Percentiles rank a stretch among this genome's conserved stretches.
phyloP scores from a whole-genome alignment of 352 stramenopile genomes.

The Phytophthora foliorum region DNA sequence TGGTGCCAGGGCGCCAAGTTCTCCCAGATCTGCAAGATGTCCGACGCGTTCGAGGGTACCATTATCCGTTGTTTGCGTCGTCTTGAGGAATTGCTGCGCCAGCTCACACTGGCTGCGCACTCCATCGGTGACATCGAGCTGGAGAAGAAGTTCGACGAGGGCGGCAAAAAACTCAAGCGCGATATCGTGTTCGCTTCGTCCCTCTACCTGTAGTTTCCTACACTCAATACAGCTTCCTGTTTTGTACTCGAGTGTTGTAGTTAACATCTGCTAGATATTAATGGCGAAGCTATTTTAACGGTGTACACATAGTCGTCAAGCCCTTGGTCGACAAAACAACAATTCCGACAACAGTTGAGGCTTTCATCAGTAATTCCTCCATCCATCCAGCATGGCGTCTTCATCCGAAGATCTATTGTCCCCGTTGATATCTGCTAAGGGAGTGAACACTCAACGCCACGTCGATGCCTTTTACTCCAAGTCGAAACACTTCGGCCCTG shows the following conservation, averaged over 20 bases:
- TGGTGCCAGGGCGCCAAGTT: constrained; percentile 99
- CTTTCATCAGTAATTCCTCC: no score
- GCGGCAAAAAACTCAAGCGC: constrained; percentile 97
- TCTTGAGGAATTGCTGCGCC: constrained; percentile 98
- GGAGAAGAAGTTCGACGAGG: constrained; percentile 98
- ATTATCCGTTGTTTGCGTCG: constrained; percentile 98
- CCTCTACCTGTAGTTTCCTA: constrained; percentile 93
- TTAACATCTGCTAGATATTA: no score
- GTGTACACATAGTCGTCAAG: no score
- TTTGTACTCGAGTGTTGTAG: no score
- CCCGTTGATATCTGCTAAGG: constrained; percentile 35
- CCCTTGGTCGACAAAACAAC: no score
- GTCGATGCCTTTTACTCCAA: not conserved
- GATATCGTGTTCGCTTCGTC: constrained; percentile 99
- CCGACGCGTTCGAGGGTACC: constrained; percentile 98
- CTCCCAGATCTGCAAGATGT: constrained; percentile 99
- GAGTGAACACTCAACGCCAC: constrained; percentile 38
- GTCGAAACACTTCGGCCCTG: not conserved
- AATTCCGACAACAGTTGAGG: no score
- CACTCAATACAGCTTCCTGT: constrained; percentile 17
- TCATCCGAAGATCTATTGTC: constrained; percentile 1
- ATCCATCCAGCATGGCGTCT: constrained; percentile 16
- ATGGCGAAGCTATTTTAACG: no score
- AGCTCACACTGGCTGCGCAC: constrained; percentile 96
- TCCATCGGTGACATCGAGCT: constrained; percentile 98